These are phyloP conservation scores for Daedaleopsis sinensis DNA, from an alignment of 768 basidiomycete genomes.

Conservation along the genomic window DNA sequence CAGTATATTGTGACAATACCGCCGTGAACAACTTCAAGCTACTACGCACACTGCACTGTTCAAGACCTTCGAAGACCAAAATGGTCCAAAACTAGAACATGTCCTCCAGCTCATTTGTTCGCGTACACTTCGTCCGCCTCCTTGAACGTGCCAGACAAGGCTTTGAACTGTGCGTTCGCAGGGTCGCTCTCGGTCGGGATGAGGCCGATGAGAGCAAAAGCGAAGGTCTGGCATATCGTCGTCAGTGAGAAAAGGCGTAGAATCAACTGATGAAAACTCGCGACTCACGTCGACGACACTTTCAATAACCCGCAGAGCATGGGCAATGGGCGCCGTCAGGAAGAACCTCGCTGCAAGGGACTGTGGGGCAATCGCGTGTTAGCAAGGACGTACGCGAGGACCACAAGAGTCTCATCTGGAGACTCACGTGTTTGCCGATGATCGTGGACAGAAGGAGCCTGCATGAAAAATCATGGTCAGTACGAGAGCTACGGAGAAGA, in stretches of 20 bases:
- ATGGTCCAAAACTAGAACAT: no score
- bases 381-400: background rate
- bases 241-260: no score
- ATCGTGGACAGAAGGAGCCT: background rate
- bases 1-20: no score
- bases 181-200: background rate
- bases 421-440: background rate
- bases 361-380: background rate
- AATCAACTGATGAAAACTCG: background rate
- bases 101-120: no score
- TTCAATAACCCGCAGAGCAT: background rate
- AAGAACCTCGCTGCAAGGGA: background rate
- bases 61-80: no score
- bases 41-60: no score
- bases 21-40: no score
- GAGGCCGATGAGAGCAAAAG: background rate
- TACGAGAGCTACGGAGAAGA: background rate
- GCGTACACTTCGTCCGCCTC: background rate
- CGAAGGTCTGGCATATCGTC: background rate
- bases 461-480: background rate
- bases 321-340: background rate
- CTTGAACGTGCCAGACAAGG: background rate
- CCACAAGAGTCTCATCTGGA: background rate
- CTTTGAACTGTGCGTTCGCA: background rate
- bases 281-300: background rate